Evolutionary conservation across 208 protist genomes (phyloP), one percentile per base, ranked within the genome.

Genomic region (Trypanosoma grayi): DNA sequence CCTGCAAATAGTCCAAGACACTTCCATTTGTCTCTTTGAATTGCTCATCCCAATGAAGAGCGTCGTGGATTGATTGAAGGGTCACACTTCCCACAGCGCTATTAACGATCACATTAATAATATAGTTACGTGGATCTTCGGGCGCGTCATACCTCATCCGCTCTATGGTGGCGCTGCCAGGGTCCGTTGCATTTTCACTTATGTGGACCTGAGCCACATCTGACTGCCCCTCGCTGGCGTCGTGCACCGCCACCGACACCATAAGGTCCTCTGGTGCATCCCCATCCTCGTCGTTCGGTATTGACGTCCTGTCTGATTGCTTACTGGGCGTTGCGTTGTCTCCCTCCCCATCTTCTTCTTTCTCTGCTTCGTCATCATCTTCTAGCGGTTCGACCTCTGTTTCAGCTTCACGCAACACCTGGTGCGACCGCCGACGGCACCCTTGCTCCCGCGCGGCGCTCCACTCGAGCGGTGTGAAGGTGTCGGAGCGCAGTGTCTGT

Each of bases 1-100:
- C 81, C 33, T 87, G 78, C 43, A 91, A 70, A 39, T 83, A 91
- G 47, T 87, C 80, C 22, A 66, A 25, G 18, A 91, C 64, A 34
- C 54, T 66, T 7, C 84, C 84, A 63, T 85, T 85, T 31, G 66
- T 61, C 8, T 54, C 56, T 16, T 63, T 67, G 52, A 83, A 87
- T 10, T 64, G 37, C 10, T 66, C 55, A 31, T 68, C 67, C 81
- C 84, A 91, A 18, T 70, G 34, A 22, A 91, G 67, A 18, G 48
- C 33, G 14, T 74, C 43, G 30, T 73, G 63, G 55, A 91, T 82
- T 28, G 70, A 62, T 27, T 70, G 39, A 10, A 90, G 57, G 0
- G 73, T 75, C 16, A 87, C 72, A 54, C 77, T 77, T 20, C 67
- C 70, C 1, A 68, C 46, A 51, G 62, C 53, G 60, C 78, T 87